Evolutionary conservation across 2,329 filamentous ascomycete species (phyloP).

Genomic region (Cercospora beticola): DNA sequence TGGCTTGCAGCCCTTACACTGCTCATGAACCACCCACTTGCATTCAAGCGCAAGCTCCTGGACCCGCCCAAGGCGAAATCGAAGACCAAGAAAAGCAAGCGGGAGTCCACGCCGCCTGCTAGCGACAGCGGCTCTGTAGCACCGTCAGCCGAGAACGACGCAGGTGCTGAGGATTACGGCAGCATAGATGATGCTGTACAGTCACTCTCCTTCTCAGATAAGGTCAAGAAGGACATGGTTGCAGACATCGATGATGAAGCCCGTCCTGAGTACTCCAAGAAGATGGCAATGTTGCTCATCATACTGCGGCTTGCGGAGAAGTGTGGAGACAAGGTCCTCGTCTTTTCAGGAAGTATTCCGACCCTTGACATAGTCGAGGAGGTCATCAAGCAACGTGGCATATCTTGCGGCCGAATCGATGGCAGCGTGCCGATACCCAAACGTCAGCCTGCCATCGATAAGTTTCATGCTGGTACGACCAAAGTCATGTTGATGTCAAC

Average conservation of each 20-base stretch:
- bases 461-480: conserved; percentile 62
- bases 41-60: conserved; percentile 53
- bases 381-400: conserved; percentile 53
- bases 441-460: conserved; percentile 64
- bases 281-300: conserved; percentile 63
- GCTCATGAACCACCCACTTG: conserved; percentile 59
- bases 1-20: conserved; percentile 56
- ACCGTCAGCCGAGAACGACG: conserved; percentile 22
- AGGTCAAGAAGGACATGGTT: conserved; percentile 40
- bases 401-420: conserved; percentile 62
- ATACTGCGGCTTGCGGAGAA: conserved; percentile 67
- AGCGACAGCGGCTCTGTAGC: conserved; percentile 21
- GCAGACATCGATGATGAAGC: conserved; percentile 40
- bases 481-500: conserved; percentile 79
- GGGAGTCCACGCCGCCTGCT: conserved; percentile 13
- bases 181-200: conserved; percentile 34
- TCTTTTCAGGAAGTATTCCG: conserved; percentile 73
- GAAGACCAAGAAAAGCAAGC: conserved; percentile 7
- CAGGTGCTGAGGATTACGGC: conserved; percentile 22
- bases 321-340: conserved; percentile 69
- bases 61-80: conserved; percentile 36
- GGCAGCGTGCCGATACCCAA: conserved; percentile 58
- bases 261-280: conserved; percentile 61
- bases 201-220: conserved; percentile 40
- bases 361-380: conserved; percentile 68